Percentiles rank a stretch among this genome's conserved stretches.
Evolutionary conservation across 129 eudicot species (phyloP).

Genomic region (Chrysanthemum lavandulifolium): DNA sequence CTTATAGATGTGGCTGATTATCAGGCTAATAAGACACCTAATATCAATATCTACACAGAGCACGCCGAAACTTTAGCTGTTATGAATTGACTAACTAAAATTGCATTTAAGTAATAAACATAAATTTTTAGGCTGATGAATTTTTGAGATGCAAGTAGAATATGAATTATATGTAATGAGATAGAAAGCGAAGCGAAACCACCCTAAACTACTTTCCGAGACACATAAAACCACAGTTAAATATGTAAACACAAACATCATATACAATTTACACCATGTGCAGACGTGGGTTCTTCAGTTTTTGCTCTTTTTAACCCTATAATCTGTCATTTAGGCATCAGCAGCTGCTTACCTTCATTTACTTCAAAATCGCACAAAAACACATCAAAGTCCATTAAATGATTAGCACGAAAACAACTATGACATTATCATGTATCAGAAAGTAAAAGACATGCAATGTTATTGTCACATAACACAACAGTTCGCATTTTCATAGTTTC

Average conservation of each 20-base stretch:
- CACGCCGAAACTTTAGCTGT: not conserved
- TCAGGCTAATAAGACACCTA: not conserved
- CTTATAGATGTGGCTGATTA: not conserved
- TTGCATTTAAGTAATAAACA: too few relatives aligned
- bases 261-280: not conserved
- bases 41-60: not conserved
- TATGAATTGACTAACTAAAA: not conserved
- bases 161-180: too few relatives aligned
- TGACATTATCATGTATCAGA: not conserved
- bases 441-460: not conserved
- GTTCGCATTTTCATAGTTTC: not conserved
- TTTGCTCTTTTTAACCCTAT: not conserved
- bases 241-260: too few relatives aligned
- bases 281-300: not conserved
- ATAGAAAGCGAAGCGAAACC: too few relatives aligned
- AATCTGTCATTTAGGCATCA: not conserved
- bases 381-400: not conserved
- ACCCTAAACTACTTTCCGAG: too few relatives aligned
- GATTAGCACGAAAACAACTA: not conserved
- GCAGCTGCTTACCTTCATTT: not conserved
- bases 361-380: not conserved
- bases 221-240: too few relatives aligned
- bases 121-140: too few relatives aligned
- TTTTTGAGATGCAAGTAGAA: too few relatives aligned
- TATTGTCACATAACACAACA: not conserved